Evolutionary conservation across 1,139 yeast species (phyloP).

Genomic region (Chernovozyma sophiae-reginae): DNA sequence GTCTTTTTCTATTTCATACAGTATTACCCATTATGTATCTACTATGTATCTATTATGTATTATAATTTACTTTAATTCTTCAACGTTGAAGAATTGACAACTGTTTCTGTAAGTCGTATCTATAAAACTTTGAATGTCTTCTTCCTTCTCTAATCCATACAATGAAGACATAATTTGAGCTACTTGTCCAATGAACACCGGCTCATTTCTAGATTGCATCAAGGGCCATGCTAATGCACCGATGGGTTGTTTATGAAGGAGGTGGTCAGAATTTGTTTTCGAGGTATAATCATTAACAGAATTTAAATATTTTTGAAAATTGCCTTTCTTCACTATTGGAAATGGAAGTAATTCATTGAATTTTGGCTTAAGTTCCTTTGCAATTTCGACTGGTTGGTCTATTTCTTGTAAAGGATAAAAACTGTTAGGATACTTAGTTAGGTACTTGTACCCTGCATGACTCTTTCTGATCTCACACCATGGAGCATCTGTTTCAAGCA

Average conservation of each 20-base stretch:
- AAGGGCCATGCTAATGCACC: slow-evolving; percentile 47
- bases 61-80: not conserved
- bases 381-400: slow-evolving; percentile 1
- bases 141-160: slow-evolving; percentile 30
- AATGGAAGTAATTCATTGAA: slow-evolving; percentile 53
- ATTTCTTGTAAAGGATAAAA: slow-evolving; percentile 41
- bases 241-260: slow-evolving; percentile 11
- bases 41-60: no score
- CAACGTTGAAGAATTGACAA: slow-evolving; percentile 47
- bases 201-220: slow-evolving; percentile 87
- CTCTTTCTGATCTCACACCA: slow-evolving; percentile 94
- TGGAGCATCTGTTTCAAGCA: slow-evolving; percentile 96
- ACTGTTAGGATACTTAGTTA: slow-evolving; percentile 51
- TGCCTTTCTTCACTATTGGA: slow-evolving; percentile 63
- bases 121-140: slow-evolving; percentile 50
- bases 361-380: not conserved
- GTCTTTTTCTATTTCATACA: no score
- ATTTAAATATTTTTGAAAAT: slow-evolving; percentile 35
- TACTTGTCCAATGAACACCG: slow-evolving; percentile 76
- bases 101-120: slow-evolving; percentile 65
- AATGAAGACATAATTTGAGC: slow-evolving; percentile 73
- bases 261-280: not conserved
- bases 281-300: slow-evolving; percentile 15
- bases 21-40: no score
- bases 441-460: slow-evolving; percentile 65